phyloP scores from a whole-genome alignment of 148 eudicot species.

The Vaccinium macrocarpon region DNA sequence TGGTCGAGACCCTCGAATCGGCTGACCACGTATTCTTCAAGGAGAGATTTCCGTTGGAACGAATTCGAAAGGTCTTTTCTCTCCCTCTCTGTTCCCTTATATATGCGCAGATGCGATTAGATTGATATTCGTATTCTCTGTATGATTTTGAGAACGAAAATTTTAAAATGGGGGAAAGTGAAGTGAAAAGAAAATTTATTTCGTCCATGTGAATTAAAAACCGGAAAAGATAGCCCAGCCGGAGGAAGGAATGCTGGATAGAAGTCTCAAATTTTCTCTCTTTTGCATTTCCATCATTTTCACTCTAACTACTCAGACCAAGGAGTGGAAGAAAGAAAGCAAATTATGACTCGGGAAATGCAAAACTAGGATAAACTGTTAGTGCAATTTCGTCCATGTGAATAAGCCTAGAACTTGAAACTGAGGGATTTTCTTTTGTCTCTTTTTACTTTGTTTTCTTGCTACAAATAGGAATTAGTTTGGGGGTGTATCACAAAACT shows the following conservation, averaged over 20 bases:
- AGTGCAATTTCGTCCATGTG: neutral
- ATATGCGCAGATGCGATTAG: neutral
- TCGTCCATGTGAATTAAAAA: too few species aligned
- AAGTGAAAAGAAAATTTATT: too few species aligned
- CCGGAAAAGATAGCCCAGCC: too few species aligned
- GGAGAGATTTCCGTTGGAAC: constrained; percentile 41
- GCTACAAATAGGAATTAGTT: neutral
- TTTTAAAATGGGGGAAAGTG: too few species aligned
- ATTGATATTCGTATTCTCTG: neutral
- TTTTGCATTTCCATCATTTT: too few species aligned
- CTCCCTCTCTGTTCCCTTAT: neutral
- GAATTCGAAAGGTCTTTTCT: constrained; percentile 45
- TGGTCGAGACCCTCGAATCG: constrained; percentile 23
- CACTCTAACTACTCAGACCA: too few species aligned
- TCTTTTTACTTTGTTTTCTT: neutral
- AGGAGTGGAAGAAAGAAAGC: neutral
- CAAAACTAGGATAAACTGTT: neutral
- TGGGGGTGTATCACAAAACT: constrained; percentile 6
- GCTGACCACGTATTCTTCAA: constrained; percentile 33
- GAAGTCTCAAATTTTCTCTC: too few species aligned
- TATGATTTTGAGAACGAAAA: too few species aligned
- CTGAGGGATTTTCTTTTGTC: neutral
- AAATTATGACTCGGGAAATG: neutral
- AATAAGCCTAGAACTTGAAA: too few species aligned
- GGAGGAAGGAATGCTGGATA: too few species aligned